Conservation (phyloP, 257 asterid species). For the Cordia subcordata region DNA sequence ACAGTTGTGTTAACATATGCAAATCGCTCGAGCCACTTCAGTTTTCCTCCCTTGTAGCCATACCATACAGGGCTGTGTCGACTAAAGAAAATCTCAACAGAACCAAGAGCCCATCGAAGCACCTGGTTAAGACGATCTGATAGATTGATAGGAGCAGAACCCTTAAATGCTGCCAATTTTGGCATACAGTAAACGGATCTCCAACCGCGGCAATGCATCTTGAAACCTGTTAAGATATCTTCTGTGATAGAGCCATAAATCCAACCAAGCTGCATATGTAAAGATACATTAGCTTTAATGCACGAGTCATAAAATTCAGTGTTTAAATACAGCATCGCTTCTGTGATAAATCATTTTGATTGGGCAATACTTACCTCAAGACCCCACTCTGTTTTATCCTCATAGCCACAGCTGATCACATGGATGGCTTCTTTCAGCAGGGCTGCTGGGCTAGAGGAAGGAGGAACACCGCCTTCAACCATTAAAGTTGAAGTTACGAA, state of each 20-base stretch:
- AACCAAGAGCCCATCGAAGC: constrained; percentile 91
- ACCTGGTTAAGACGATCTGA: constrained; percentile 97
- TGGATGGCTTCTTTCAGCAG: constrained; percentile 92
- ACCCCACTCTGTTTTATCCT: constrained; percentile 99
- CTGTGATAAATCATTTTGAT: too few species aligned
- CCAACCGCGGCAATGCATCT: constrained; percentile 99
- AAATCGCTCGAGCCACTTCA: constrained; percentile 85
- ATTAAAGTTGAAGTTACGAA: constrained; percentile 88
- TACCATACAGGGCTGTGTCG: constrained; percentile 82
- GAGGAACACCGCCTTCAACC: constrained; percentile 96
- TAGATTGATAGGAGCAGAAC: constrained; percentile 87
- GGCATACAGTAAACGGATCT: constrained; percentile 93
- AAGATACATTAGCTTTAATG: too few species aligned
- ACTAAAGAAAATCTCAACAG: constrained; percentile 92
- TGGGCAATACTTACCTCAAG: constrained; percentile 46
- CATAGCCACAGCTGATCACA: constrained; percentile 97
- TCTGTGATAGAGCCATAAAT: constrained; percentile 94
- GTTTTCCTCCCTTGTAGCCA: constrained; percentile 76
- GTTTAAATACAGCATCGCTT: too few species aligned
- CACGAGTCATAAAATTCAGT: too few species aligned
- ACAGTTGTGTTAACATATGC: constrained; percentile 80
- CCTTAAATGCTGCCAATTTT: constrained; percentile 72
- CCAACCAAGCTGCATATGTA: constrained; percentile 80
- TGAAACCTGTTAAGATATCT: constrained; percentile 90
- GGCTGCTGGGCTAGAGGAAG: constrained; percentile 96